Evolutionary conservation across 2,329 filamentous ascomycete species (phyloP), one percentile per base, ranked within the genome.

Genomic region (Plectosphaerella plurivora): DNA sequence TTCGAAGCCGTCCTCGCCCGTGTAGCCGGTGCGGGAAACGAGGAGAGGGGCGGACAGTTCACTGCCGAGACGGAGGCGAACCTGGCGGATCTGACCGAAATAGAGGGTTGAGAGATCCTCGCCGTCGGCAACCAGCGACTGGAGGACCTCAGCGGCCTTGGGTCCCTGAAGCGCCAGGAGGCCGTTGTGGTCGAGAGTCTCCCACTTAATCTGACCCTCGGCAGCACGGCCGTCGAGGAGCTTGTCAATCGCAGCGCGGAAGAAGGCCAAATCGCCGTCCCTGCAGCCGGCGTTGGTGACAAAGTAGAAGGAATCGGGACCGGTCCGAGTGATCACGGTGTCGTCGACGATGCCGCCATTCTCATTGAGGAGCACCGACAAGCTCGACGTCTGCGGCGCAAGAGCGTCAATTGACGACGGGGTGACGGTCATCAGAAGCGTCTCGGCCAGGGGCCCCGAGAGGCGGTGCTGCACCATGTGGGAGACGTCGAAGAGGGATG

Each of bases 1-100:
- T 74, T 99, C 94, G 72, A 99, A 99, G 42, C 94, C 94, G 69
- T 99, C 94, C 75, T 99, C 94, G 55, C 94, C 94, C 0, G 94
- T 99, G 76, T 99, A 99, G 4, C 94, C 94, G 46, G 88, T 93
- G 55, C 94, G 84, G 66, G 86, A 92, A 65, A 97, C 84, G 48
- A 97, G 64, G 16, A 74, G 65, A 59, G 66, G 64, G 57, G 57
- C 54, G 46, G 94, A 63, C 66, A 59, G 77, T 70, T 55, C 77
- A 22, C 70, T 70, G 55, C 72, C 72, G 45, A 78, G 80, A 36
- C 77, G 72, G 12, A 89, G 74, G 56, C 78, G 81, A 50, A 97
- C 72, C 57, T 81, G 79, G 18, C 88, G 80, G 63, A 80, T 83
- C 50, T 80, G 79, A 53, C 84, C 86, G 61, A 86, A 83, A 54